A percentile compares a stretch with the other conserved stretches of the same genome.
Evolutionary conservation across 2,329 filamentous ascomycete genomes (phyloP).

Genomic region (Aspergillus thermomutatus): DNA sequence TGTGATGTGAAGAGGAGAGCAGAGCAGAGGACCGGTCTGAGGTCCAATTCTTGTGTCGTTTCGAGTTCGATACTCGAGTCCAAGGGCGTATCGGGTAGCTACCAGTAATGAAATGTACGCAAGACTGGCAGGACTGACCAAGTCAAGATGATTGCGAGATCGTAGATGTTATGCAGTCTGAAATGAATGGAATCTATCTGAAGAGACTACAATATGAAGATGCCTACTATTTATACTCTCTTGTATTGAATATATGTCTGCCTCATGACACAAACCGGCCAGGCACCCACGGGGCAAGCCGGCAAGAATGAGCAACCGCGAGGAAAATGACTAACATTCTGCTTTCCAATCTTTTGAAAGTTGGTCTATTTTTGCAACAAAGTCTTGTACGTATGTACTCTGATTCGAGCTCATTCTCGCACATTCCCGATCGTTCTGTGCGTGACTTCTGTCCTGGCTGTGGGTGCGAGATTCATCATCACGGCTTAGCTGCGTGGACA

Average conservation of each 20-base stretch:
- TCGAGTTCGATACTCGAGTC: neutral
- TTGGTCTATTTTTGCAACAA: neutral
- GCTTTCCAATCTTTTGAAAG: neutral
- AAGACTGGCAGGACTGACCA: neutral
- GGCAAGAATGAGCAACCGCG: neutral
- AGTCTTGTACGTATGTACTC: neutral
- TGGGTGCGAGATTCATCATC: no score
- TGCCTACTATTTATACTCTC: neutral
- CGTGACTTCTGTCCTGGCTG: neutral
- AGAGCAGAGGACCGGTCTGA: neutral
- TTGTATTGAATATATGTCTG: neutral
- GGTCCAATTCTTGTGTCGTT: neutral
- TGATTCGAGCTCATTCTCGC: neutral
- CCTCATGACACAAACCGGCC: neutral
- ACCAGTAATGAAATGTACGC: neutral
- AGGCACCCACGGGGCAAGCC: neutral
- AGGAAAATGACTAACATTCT: neutral
- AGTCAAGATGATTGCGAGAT: neutral
- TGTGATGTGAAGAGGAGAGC: conserved; percentile 3
- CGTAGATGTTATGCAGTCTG: neutral
- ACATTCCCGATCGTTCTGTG: neutral
- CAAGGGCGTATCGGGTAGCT: neutral
- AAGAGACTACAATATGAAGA: neutral
- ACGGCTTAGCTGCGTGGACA: neutral
- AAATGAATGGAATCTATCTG: neutral